A percentile compares a stretch with the other conserved stretches of the same genome.
Conservation (phyloP, 164 flowering plant species). For the Vitis amurensis region DNA sequence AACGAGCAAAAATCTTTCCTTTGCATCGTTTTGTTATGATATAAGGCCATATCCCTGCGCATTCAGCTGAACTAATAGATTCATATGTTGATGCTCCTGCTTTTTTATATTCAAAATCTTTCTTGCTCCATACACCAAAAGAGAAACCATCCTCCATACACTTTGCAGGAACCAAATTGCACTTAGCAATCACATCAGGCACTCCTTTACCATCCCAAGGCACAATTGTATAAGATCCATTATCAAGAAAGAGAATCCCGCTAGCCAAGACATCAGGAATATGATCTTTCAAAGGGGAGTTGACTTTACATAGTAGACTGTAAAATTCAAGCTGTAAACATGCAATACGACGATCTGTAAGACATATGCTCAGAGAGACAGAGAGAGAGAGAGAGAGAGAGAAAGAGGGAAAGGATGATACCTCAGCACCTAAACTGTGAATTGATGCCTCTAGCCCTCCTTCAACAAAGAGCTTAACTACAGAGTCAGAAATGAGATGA, state of each 20-base stretch:
- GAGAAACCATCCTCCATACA: slow-evolving; percentile 37
- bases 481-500: slow-evolving; percentile 61
- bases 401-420: slow-evolving; percentile 17
- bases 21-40: slow-evolving; percentile 77
- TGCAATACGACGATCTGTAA: slow-evolving; percentile 9
- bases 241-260: slow-evolving; percentile 64
- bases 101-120: slow-evolving; percentile 47
- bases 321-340: slow-evolving; percentile 85
- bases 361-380: not conserved
- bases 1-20: slow-evolving; percentile 73
- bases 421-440: slow-evolving; percentile 85
- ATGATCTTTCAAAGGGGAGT: slow-evolving; percentile 63
- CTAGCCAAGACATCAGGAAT: slow-evolving; percentile 79
- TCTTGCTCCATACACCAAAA: slow-evolving; percentile 83
- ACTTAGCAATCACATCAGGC: slow-evolving; percentile 56
- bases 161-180: slow-evolving; percentile 29
- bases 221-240: slow-evolving; percentile 51
- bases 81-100: slow-evolving; percentile 39
- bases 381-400: not conserved
- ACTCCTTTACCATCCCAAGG: slow-evolving; percentile 86
- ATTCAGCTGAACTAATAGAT: slow-evolving; percentile 23
- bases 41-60: slow-evolving; percentile 68
- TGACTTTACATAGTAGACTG: slow-evolving; percentile 37
- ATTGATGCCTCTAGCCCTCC: slow-evolving; percentile 78
- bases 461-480: slow-evolving; percentile 81